Evolutionary conservation across 2,329 filamentous ascomycete genomes (phyloP).

Genomic region (Alternaria arbusti): DNA sequence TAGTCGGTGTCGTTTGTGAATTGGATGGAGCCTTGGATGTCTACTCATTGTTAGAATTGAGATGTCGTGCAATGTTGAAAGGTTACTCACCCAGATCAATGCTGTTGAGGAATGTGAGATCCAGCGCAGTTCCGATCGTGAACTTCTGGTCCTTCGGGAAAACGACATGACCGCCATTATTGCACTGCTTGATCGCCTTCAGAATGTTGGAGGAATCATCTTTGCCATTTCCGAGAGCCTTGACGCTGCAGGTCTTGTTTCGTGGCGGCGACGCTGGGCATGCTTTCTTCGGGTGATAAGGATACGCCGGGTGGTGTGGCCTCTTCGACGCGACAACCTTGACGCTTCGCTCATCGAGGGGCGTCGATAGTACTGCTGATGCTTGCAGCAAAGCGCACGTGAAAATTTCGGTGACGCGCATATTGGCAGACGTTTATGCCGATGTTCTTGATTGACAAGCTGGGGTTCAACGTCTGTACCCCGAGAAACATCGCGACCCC

Average conservation of each 20-base stretch:
- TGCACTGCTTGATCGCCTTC: constrained; percentile 64
- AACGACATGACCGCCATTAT: constrained; percentile 67
- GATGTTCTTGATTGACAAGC: not conserved
- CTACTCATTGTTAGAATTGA: constrained; percentile 46
- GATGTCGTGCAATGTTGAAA: too few relatives aligned
- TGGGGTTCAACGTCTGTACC: not conserved
- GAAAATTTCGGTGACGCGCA: constrained; percentile 36
- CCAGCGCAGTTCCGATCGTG: constrained; percentile 67
- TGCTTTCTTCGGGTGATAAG: constrained; percentile 44
- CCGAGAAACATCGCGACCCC: not conserved
- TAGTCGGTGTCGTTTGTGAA: constrained; percentile 73
- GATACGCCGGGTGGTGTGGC: constrained; percentile 42
- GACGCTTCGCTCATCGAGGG: constrained; percentile 17
- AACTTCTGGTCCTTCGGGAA: constrained; percentile 64
- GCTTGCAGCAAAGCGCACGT: constrained; percentile 35
- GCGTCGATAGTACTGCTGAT: constrained; percentile 25
- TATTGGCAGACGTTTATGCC: constrained; percentile 11
- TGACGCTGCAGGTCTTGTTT: constrained; percentile 48
- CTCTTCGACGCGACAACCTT: constrained; percentile 30
- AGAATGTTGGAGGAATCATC: constrained; percentile 63
- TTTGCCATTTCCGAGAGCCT: constrained; percentile 47
- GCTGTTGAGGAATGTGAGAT: constrained; percentile 68
- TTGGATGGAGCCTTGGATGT: constrained; percentile 64
- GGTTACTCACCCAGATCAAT: constrained; percentile 71
- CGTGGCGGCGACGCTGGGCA: constrained; percentile 45